phyloP scores from a whole-genome alignment of 306 rosid genomes.

The Prunus campanulata region DNA sequence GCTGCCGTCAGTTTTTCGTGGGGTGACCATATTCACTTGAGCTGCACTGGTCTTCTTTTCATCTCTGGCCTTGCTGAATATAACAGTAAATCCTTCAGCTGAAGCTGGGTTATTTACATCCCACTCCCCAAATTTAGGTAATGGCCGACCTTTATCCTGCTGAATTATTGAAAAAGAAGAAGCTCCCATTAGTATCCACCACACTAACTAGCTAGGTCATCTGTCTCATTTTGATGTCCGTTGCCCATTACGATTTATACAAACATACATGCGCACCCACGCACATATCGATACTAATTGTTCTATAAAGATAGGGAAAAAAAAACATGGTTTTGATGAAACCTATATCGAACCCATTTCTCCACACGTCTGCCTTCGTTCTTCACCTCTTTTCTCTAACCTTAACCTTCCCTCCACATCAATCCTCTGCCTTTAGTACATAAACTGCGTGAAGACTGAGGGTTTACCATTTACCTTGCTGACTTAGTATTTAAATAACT shows the following conservation, averaged over 20 bases:
- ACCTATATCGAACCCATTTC: not conserved
- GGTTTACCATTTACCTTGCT: not conserved
- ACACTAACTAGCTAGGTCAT: not conserved
- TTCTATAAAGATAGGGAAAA: not conserved
- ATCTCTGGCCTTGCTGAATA: constrained; percentile 83
- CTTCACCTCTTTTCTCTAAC: not conserved
- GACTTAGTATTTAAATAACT: not conserved
- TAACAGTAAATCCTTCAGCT: constrained; percentile 84
- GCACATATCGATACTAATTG: not conserved
- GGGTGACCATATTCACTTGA: constrained; percentile 25
- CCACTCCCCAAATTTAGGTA: constrained; percentile 95
- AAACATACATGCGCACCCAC: not conserved
- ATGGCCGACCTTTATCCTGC: constrained; percentile 60
- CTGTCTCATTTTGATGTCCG: not conserved
- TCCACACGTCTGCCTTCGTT: not conserved
- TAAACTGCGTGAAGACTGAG: not conserved
- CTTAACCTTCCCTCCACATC: not conserved
- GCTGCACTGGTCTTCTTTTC: constrained; percentile 62
- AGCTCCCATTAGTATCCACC: not conserved
- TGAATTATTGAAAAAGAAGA: constrained; percentile 5
- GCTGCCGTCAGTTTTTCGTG: constrained; percentile 32
- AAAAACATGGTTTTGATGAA: not conserved
- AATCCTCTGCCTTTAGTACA: not conserved
- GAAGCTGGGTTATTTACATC: constrained; percentile 85
- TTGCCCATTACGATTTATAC: not conserved